These are phyloP conservation scores for Ceratobasidium papillatum DNA, from an alignment of 1,284 basidiomycete genomes.

Conservation along the genomic window DNA sequence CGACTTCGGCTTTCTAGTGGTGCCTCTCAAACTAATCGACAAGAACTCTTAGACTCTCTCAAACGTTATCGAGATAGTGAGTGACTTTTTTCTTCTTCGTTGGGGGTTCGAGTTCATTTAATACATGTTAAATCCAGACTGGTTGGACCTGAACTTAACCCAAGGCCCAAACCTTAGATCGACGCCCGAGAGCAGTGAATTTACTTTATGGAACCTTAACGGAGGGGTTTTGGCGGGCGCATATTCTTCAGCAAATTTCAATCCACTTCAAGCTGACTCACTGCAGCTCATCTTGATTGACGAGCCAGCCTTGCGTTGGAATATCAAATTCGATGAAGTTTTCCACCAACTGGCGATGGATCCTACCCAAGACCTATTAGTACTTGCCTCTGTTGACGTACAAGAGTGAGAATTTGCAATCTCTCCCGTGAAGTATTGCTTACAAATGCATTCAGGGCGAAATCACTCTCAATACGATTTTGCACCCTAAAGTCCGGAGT, in stretches of 20 bases:
- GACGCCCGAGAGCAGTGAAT: neutral
- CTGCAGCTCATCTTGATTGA: constrained; percentile 1
- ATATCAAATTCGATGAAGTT: neutral
- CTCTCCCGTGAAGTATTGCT: no score
- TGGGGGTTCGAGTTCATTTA: no score
- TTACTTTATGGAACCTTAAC: neutral
- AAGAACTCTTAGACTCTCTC: neutral
- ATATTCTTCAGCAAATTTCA: neutral
- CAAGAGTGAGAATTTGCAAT: neutral
- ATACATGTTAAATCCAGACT: neutral
- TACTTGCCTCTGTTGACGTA: neutral
- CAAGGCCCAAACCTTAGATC: neutral
- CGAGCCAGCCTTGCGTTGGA: neutral
- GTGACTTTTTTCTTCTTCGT: neutral
- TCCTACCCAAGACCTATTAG: neutral
- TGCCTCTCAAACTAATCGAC: neutral
- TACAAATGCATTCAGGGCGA: no score
- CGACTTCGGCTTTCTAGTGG: neutral
- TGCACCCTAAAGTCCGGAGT: constrained; percentile 2
- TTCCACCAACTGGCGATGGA: constrained; percentile 13
- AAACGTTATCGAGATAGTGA: neutral
- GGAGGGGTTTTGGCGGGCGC: neutral
- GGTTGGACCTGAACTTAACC: neutral
- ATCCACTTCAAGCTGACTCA: neutral
- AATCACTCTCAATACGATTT: neutral